Evolutionary conservation across 306 rosid species (phyloP), one percentile per base, ranked within the genome.

Genomic region (Hippophae tibetana): DNA sequence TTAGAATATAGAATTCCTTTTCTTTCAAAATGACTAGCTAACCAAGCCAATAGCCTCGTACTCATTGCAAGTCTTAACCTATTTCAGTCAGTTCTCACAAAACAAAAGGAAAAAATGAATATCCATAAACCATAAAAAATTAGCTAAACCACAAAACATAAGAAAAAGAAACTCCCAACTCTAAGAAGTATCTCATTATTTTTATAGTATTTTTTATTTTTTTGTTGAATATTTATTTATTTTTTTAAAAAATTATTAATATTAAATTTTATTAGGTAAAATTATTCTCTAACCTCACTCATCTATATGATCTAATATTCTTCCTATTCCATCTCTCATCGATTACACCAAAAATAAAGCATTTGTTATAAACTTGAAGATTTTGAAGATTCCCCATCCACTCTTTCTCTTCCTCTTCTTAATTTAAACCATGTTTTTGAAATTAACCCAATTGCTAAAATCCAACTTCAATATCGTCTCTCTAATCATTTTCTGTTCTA

Each of bases 1-100:
- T 78, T 84, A 86, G 95, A 69, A 58, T 66, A 27, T 66, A 69
- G 72, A 58, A 71, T 60, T 78, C 79, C 61, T 72, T 80, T 77
- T 78, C 84, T 76, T 71, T 43, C 41, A 46, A 50, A 81, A 78
- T 75, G 72, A 31, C 73, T 62, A 54, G 41, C 79, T 65, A 57
- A 12, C 58, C 27, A 38, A 46, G 49, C 48, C 58, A 27, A 25
- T 5, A 23, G 42, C 18, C 52, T 23, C 59, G 43, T 68, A 67
- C 72, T 27, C 65, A 13, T 59, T 54, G 65, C 48, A 23, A 1
- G 61, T 71, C 60, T 64, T 60, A 61, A 52, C 52, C 67, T 47
- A 51, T 72, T 61, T 57, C 41, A 49, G 73, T 70, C 82, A 54
- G 63, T 75, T 43, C 67, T 42, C 61, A 31, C 38, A 31, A 31